These are phyloP conservation scores for Ramaria rubella DNA, from an alignment of 768 basidiomycete genomes.

Conservation along the genomic window DNA sequence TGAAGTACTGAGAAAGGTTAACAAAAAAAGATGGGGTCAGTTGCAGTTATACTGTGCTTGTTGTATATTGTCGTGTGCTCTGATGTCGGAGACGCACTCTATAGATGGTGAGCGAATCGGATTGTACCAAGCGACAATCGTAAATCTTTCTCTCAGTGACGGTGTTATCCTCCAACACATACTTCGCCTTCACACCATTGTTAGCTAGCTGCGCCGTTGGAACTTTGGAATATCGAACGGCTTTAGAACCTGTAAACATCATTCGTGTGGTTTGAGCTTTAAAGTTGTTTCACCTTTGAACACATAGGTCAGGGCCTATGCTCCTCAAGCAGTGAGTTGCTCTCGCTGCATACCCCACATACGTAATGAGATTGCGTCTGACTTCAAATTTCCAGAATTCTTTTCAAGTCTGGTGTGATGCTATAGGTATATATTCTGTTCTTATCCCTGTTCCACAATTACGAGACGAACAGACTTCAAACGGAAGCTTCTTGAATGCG, in stretches of 20 bases:
- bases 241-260: slow-evolving; percentile 77
- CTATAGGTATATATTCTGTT: slow-evolving; percentile 44
- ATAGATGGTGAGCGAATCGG: slow-evolving; percentile 1
- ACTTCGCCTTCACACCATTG: slow-evolving; percentile 51
- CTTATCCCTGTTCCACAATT: not conserved
- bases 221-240: slow-evolving; percentile 75
- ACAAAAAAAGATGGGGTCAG: slow-evolving; percentile 68
- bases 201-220: slow-evolving; percentile 72
- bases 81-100: not conserved
- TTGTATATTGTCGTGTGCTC: not conserved
- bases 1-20: slow-evolving; percentile 55
- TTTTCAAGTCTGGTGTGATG: slow-evolving; percentile 74
- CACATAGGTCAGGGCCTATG: slow-evolving; percentile 21
- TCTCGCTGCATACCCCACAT: not conserved
- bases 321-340: slow-evolving; percentile 45
- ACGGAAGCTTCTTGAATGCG: slow-evolving; percentile 53
- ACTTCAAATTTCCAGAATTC: slow-evolving; percentile 46
- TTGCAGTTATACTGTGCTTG: slow-evolving; percentile 8
- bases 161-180: slow-evolving; percentile 56
- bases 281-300: not conserved
- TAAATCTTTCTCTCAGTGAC: slow-evolving; percentile 15
- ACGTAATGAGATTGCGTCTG: not conserved
- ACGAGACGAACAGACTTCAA: slow-evolving; percentile 44
- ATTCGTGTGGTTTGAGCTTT: not conserved
- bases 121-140: slow-evolving; percentile 42